Evolutionary conservation across 192 early-diverging fungal species (phyloP).

Genomic region (Lobosporangium transversale): DNA sequence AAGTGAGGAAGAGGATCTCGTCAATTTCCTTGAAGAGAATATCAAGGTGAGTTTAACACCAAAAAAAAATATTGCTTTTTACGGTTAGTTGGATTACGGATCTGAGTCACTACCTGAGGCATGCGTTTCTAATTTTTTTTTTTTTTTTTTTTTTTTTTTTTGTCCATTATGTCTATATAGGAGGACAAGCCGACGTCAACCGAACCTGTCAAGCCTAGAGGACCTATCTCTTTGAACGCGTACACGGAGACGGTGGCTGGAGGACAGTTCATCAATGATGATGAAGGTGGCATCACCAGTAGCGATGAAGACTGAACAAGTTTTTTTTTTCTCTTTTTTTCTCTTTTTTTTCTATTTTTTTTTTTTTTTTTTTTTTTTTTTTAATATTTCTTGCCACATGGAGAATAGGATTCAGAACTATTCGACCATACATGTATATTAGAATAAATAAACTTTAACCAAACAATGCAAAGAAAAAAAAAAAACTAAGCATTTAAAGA

Average conservation of each 20-base stretch:
- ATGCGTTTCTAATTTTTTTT: neutral
- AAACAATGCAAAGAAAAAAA: no score
- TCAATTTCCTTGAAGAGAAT: constrained; percentile 26
- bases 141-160: neutral
- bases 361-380: no score
- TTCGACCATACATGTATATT: no score
- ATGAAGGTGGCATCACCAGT: constrained; percentile 30
- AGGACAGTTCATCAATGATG: constrained; percentile 15
- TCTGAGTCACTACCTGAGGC: neutral
- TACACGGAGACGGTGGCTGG: constrained; percentile 41
- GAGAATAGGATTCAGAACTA: no score
- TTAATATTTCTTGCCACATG: no score
- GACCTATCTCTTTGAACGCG: constrained; percentile 39
- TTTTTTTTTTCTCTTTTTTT: neutral
- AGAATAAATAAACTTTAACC: no score
- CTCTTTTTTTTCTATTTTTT: constrained; percentile 2
- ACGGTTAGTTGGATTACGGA: neutral
- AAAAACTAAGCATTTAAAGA: no score
- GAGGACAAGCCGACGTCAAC: constrained; percentile 7
- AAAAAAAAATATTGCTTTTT: neutral
- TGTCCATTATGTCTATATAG: neutral
- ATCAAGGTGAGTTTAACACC: constrained; percentile 8
- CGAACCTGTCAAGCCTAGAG: constrained; percentile 8
- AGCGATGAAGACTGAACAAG: constrained; percentile 24
- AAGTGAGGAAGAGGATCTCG: constrained; percentile 37